phyloP scores from a whole-genome alignment of 352 stramenopile genomes.

The Thraustochytrium striatum region DNA sequence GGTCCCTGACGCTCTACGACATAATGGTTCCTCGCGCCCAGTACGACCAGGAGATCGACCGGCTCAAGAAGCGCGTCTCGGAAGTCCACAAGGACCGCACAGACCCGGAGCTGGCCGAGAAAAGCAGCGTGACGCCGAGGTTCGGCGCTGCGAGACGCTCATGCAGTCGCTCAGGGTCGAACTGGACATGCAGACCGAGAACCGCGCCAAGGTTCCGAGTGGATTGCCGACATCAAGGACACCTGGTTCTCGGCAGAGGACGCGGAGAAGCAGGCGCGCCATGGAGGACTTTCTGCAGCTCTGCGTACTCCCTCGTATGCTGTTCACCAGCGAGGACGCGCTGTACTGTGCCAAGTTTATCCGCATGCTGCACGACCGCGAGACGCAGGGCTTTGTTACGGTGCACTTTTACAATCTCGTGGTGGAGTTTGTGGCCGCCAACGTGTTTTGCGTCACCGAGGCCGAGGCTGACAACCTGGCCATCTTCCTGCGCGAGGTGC shows the following conservation, averaged over 20 bases:
- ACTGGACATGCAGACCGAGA: slow-evolving; percentile 25
- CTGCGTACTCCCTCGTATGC: slow-evolving; percentile 8
- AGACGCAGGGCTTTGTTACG: not conserved
- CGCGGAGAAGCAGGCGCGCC: not conserved
- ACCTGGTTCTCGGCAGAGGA: not conserved
- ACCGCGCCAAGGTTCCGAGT: not conserved
- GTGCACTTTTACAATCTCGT: slow-evolving; percentile 20
- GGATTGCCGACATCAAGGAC: slow-evolving; percentile 3
- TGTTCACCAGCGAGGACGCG: slow-evolving; percentile 22
- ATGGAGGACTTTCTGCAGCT: slow-evolving; percentile 36
- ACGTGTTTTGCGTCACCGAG: slow-evolving; percentile 42
- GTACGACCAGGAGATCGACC: slow-evolving; percentile 39
- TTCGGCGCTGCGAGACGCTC: not conserved
- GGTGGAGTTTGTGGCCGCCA: slow-evolving; percentile 20
- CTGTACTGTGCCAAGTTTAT: slow-evolving; percentile 28
- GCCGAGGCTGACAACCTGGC: slow-evolving; percentile 19
- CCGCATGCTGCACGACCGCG: slow-evolving; percentile 21
- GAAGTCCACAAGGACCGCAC: not conserved
- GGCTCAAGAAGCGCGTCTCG: slow-evolving; percentile 8
- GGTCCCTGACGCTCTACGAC: slow-evolving; percentile 33
- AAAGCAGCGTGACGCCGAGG: slow-evolving; percentile 32
- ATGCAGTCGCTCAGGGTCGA: not conserved
- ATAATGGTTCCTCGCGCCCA: slow-evolving; percentile 22
- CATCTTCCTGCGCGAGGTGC: slow-evolving; percentile 37
- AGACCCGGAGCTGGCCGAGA: not conserved